Base-by-base conservation (phyloP, 257 asterid species). In the Linaria vulgaris region DNA sequence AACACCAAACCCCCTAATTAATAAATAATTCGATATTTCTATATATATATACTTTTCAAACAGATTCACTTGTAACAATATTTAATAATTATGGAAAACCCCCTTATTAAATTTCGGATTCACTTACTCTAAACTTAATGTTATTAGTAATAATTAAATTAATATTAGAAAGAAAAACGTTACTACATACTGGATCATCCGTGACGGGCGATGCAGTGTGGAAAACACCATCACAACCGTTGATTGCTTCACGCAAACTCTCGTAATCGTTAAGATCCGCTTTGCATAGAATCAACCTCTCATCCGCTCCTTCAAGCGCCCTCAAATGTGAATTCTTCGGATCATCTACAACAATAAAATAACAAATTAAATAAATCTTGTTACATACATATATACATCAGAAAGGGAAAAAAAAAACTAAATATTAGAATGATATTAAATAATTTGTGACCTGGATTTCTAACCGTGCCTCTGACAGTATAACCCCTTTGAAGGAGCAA, bases 131-230 rank as follows among this genome's bases (percentile, higher is more conserved):
- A n/a, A n/a, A n/a, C n/a, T n/a, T n/a, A n/a, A n/a, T n/a, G n/a
- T n/a, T n/a, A n/a, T n/a, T n/a, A n/a, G n/a, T n/a, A n/a, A n/a
- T n/a, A n/a, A n/a, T n/a, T n/a, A n/a, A n/a, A n/a, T n/a, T n/a
- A n/a, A n/a, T n/a, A n/a, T n/a, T n/a, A n/a, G n/a, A n/a, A n/a
- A n/a, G n/a, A n/a, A n/a, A 27, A 27, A 27, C 34, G 34, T 27
- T 27, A 68, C 95, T 27, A 68, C 95, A 68, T 70, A 89, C 99
- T 0, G 97, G 97, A 75, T 89, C 97, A 76, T 82, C 83, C 9
- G 96, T 89, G 25, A 92, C 96, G 0, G 99, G 99, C 22, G 97
- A 92, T 6, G 99, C 99, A 15, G 96, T 92, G 78, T 92, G 99
- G 82, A 92, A 89, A 70, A 92, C 96, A 4, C 99, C 99, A 64